phyloP scores from a whole-genome alignment of 1,284 basidiomycete genomes.

The Sutorius eximius region DNA sequence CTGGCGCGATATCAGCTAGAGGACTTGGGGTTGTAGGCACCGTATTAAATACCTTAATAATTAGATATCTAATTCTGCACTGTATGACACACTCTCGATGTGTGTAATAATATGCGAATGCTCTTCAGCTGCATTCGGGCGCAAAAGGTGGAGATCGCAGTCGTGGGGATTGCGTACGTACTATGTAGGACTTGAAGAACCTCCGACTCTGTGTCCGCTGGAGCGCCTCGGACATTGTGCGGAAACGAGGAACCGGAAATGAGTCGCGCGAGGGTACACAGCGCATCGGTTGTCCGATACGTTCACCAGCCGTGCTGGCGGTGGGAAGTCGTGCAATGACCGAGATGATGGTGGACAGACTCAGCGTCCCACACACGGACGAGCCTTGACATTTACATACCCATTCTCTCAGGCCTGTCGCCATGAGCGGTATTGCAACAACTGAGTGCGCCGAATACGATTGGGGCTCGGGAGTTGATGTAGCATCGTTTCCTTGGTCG shows the following conservation, averaged over 20 bases:
- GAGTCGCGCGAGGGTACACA: too few species aligned
- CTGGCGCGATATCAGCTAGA: constrained; percentile 12
- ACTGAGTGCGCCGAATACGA: neutral
- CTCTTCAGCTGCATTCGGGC: neutral
- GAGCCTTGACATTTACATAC: neutral
- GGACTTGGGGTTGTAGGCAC: constrained; percentile 13
- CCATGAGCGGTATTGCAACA: too few species aligned
- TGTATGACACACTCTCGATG: neutral
- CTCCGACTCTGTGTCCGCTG: constrained; percentile 1
- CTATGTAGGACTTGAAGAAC: neutral
- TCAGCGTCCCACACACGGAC: neutral
- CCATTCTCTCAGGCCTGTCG: neutral
- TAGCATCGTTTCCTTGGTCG: too few species aligned
- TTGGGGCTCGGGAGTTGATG: too few species aligned
- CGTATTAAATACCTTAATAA: neutral
- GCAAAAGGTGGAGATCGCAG: neutral
- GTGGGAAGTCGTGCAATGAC: neutral
- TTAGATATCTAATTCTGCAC: neutral
- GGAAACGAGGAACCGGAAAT: neutral
- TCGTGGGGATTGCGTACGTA: neutral
- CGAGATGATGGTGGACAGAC: neutral
- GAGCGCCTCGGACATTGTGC: neutral
- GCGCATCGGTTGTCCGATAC: neutral
- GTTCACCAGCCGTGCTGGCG: neutral
- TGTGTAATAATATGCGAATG: neutral